Evolutionary conservation across 2,329 filamentous ascomycete species (phyloP).

Genomic region (Beauveria pseudobassiana): DNA sequence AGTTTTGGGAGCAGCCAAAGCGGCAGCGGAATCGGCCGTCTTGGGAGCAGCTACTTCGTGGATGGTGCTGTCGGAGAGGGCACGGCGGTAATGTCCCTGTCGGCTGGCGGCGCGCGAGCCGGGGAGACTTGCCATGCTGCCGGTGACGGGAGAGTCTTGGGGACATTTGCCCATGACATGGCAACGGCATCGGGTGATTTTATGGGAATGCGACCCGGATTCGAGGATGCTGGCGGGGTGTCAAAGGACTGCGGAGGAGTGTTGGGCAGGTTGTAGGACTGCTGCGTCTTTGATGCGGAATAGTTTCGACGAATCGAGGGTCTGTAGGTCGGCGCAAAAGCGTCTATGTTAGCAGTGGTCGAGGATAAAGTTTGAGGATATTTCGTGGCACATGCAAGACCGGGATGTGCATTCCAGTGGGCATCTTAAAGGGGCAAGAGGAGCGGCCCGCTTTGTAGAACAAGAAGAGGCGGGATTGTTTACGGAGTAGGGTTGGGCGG

Average conservation of each 20-base stretch:
- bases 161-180: constrained; percentile 35
- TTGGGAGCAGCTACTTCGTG: constrained; percentile 51
- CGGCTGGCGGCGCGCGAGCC: constrained; percentile 18
- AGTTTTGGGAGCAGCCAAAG: constrained; percentile 63
- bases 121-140: constrained; percentile 26
- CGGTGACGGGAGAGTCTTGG: constrained; percentile 29
- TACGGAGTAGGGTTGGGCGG: neutral
- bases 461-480: neutral
- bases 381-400: neutral
- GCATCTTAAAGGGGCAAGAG: neutral
- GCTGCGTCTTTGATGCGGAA: constrained; percentile 21
- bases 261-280: constrained; percentile 48
- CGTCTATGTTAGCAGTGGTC: constrained; percentile 14
- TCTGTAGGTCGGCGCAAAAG: constrained; percentile 28
- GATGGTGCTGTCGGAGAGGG: constrained; percentile 70
- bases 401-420: constrained; percentile 6
- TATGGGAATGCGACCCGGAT: constrained; percentile 21
- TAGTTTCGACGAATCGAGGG: constrained; percentile 54
- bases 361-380: neutral
- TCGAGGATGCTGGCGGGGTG: constrained; percentile 28
- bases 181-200: constrained; percentile 14
- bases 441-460: neutral
- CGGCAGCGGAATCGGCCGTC: constrained; percentile 58
- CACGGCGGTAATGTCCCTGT: constrained; percentile 45
- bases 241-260: constrained; percentile 54